A percentile compares a stretch with the other conserved stretches of the same genome.
phyloP scores from a whole-genome alignment of 2,329 filamentous ascomycete genomes.

The Fusarium veterinarium region DNA sequence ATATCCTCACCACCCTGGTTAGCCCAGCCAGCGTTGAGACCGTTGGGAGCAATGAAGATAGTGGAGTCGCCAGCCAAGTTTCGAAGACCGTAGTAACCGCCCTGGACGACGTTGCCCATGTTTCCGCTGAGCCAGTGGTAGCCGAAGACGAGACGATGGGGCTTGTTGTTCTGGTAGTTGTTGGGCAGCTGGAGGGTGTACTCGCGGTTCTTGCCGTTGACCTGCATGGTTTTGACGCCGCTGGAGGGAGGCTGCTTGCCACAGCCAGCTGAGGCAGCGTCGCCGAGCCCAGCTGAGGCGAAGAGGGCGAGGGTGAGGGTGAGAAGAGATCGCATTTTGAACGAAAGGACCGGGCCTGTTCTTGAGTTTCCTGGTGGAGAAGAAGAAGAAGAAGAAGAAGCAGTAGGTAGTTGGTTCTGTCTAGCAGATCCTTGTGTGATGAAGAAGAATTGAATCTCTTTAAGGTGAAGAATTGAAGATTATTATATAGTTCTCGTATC shows the following conservation, averaged over 20 bases:
- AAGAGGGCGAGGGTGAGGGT: conserved; percentile 18
- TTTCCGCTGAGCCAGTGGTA: conserved; percentile 55
- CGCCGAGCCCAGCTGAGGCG: conserved; percentile 19
- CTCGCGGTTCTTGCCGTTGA: conserved; percentile 48
- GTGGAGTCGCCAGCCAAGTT: conserved; percentile 50
- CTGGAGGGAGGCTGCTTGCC: conserved; percentile 48
- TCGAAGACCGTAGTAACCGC: conserved; percentile 56
- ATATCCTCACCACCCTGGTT: conserved; percentile 56
- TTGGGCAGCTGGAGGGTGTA: conserved; percentile 54
- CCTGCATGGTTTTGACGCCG: conserved; percentile 47
- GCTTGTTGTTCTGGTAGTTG: conserved; percentile 41
- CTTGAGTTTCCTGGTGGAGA: not conserved
- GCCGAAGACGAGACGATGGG: conserved; percentile 47
- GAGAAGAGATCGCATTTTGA: conserved; percentile 14
- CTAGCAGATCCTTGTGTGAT: conserved; percentile 20
- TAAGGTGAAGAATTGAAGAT: not conserved
- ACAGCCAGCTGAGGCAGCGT: conserved; percentile 50
- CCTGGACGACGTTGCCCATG: conserved; percentile 51
- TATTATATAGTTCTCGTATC: not conserved
- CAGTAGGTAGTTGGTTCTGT: conserved; percentile 8
- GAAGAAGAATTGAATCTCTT: not conserved
- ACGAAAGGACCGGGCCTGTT: conserved; percentile 1
- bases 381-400: not conserved
- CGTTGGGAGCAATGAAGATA: conserved; percentile 58
- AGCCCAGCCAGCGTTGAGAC: conserved; percentile 55